A percentile compares a stretch with the other conserved stretches of the same genome.
Evolutionary conservation across 2,329 filamentous ascomycete species (phyloP).

Genomic region (Curvularia verruculosa): DNA sequence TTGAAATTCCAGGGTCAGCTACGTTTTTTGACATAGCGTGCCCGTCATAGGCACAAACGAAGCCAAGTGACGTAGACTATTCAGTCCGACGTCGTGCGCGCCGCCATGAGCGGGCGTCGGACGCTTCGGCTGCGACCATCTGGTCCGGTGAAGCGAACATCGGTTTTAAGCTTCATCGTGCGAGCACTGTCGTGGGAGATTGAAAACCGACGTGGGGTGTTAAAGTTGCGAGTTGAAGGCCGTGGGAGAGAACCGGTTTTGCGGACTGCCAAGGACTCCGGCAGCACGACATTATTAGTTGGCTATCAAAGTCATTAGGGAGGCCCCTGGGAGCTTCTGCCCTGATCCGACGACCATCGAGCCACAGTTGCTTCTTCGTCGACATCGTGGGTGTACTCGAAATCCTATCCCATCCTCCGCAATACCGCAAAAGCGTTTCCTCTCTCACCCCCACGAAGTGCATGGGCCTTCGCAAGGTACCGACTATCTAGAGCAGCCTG

Average conservation of each 20-base stretch:
- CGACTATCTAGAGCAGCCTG: constrained; percentile 11
- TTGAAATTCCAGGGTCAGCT: constrained; percentile 32
- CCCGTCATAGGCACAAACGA: constrained; percentile 18
- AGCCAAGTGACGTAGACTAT: constrained; percentile 28
- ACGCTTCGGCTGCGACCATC: constrained; percentile 19
- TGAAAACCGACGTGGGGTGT: neutral
- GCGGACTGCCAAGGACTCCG: neutral
- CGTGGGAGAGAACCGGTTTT: neutral
- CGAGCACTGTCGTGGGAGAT: neutral
- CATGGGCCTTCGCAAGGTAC: constrained; percentile 8
- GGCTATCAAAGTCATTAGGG: neutral
- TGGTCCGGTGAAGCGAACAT: constrained; percentile 11
- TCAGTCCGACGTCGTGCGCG: constrained; percentile 23
- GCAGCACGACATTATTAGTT: neutral
- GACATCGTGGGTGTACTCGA: neutral
- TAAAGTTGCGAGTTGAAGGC: neutral
- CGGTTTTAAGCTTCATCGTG: constrained; percentile 2
- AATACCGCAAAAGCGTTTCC: neutral
- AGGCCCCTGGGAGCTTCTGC: constrained; percentile 1
- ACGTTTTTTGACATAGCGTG: constrained; percentile 34
- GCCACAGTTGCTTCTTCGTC: neutral
- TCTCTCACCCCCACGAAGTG: constrained; percentile 6
- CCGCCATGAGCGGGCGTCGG: constrained; percentile 10
- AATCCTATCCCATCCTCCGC: neutral
- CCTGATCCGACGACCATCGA: constrained; percentile 4